A percentile compares a stretch with the other conserved stretches of the same genome.
Evolutionary conservation across 2,329 filamentous ascomycete species (phyloP).

Genomic region (Neoarthrinium moseri): DNA sequence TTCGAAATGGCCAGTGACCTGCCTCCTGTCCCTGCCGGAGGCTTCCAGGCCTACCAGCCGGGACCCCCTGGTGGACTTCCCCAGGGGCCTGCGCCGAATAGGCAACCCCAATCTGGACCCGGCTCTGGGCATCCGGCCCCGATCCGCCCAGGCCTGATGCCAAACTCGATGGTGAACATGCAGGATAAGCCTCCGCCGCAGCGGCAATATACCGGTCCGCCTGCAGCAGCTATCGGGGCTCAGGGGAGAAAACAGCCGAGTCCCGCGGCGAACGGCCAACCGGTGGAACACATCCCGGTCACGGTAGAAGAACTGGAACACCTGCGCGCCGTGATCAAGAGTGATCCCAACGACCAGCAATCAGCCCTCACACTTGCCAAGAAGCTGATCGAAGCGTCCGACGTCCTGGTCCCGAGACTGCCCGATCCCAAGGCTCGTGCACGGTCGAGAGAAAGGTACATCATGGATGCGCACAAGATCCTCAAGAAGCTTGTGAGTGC

Average conservation of each 20-base stretch:
- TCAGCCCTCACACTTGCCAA: slow-evolving; percentile 75
- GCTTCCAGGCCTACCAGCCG: slow-evolving; percentile 29
- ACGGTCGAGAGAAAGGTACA: slow-evolving; percentile 78
- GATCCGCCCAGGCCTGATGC: slow-evolving; percentile 61
- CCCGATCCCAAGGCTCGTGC: slow-evolving; percentile 70
- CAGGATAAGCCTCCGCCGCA: slow-evolving; percentile 58
- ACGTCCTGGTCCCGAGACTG: slow-evolving; percentile 64
- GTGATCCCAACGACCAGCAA: slow-evolving; percentile 69
- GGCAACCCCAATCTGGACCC: slow-evolving; percentile 26
- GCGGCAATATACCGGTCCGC: slow-evolving; percentile 51
- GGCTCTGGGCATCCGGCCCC: slow-evolving; percentile 58
- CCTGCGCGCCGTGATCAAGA: slow-evolving; percentile 67
- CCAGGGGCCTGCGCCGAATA: slow-evolving; percentile 22
- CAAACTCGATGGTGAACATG: slow-evolving; percentile 55
- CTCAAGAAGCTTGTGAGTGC: slow-evolving; percentile 80
- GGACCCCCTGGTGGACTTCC: slow-evolving; percentile 23
- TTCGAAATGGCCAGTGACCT: slow-evolving; percentile 72
- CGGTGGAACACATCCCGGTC: slow-evolving; percentile 52
- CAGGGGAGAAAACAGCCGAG: slow-evolving; percentile 37
- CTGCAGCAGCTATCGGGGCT: slow-evolving; percentile 24
- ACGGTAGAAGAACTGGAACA: slow-evolving; percentile 77
- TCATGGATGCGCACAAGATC: slow-evolving; percentile 84
- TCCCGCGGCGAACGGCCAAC: slow-evolving; percentile 27
- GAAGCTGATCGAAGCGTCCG: slow-evolving; percentile 81
- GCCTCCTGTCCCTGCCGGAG: slow-evolving; percentile 48